Evolutionary conservation across 441 rosid species (phyloP), one percentile per base, ranked within the genome.

Genomic region (Cnidoscolus chayamansa): DNA sequence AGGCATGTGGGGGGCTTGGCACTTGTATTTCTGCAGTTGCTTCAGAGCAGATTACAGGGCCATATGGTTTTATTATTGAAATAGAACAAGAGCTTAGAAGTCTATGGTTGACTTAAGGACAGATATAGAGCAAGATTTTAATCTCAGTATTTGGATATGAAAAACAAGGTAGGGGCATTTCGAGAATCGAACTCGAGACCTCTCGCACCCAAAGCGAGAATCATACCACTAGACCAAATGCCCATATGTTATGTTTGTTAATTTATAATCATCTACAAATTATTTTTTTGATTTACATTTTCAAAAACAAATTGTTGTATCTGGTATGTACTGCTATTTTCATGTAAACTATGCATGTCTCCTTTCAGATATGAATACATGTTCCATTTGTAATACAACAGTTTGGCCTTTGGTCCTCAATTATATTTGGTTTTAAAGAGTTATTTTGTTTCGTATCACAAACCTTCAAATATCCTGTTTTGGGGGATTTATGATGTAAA

Each of bases 131-230:
- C 40, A 35, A 35, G 5, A 35, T 35, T 35, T 35, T 35, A 35
- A 35, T 35, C 40, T 35, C 40, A 47, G 12, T 10, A 47, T 7
- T 10, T 47, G 50, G 20, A 53, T 4, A n/a, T n/a, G 0, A 4
- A 25, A 65, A 25, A 4, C 0, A 35, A 35, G 40, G 6, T 12
- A 25, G 90, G 93, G 90, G 90, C 90, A 83, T 85, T 88, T 89
- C 86, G 89, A 91, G 90, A 89, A 90, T 89, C 86, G 90, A 89
- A 89, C 92, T 91, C 84, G 86, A 88, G 88, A 89, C 87, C 92
- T 85, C 93, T 89, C 86, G 86, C 92, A 94, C 91, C 89, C 45
- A 6, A 87, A 89, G 91, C 92, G 88, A 90, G 92, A 87, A 89
- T 89, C 90, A 86, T 91, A 85, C 93, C 90, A 89, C 89, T 87